Conservation (phyloP, 2,329 filamentous ascomycete species). For the Diaporthe amygdali region DNA sequence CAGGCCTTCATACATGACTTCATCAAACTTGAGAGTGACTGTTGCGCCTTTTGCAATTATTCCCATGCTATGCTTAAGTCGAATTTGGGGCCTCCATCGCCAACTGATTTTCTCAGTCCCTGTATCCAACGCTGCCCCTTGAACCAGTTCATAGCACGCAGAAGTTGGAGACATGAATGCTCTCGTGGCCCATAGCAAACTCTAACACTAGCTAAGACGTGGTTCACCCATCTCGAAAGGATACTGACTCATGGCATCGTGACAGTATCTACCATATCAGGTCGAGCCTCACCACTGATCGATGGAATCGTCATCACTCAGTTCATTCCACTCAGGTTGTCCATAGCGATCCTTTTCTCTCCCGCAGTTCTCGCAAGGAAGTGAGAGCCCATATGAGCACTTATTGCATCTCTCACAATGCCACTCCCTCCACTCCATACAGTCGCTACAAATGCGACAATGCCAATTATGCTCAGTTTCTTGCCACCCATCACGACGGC, state of each 20-base stretch:
- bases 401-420: slow-evolving; percentile 13
- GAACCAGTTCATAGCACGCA: too few species aligned
- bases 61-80: background rate
- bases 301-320: background rate
- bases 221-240: too few species aligned
- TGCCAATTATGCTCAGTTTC: slow-evolving; percentile 7
- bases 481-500: background rate
- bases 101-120: background rate
- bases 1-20: too few species aligned
- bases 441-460: slow-evolving; percentile 2
- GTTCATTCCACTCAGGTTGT: background rate
- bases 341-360: background rate
- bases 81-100: background rate
- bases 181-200: too few species aligned
- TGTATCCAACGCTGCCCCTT: too few species aligned
- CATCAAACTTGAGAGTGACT: too few species aligned
- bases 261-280: background rate
- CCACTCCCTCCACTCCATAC: slow-evolving; percentile 11
- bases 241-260: background rate
- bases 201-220: too few species aligned
- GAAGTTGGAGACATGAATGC: too few species aligned
- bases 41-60: background rate
- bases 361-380: slow-evolving; percentile 2
- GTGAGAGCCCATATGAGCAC: background rate
- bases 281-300: background rate